Conservation (phyloP, 2,329 filamentous ascomycete species). For the Curvularia hawaiiensis region DNA sequence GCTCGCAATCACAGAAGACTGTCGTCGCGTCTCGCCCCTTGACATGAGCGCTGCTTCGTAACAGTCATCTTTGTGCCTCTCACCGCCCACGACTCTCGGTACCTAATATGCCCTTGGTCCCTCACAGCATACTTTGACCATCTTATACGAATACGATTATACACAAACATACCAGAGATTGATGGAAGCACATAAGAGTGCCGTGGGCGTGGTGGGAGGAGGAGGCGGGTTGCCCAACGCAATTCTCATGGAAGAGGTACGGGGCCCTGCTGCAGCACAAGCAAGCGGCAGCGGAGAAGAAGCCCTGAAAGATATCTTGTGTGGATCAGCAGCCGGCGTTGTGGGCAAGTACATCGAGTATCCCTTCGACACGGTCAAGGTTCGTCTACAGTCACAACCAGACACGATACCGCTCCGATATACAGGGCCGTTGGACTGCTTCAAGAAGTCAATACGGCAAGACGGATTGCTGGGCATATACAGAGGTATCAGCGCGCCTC, state of each 20-base stretch:
- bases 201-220: constrained; percentile 41
- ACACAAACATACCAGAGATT: constrained; percentile 10
- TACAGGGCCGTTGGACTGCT: constrained; percentile 88
- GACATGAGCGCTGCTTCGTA: constrained; percentile 29
- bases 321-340: constrained; percentile 88
- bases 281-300: constrained; percentile 59
- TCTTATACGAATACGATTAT: constrained; percentile 12
- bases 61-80: constrained; percentile 32
- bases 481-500: constrained; percentile 87
- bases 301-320: constrained; percentile 83
- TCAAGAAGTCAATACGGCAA: constrained; percentile 78
- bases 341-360: constrained; percentile 97
- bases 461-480: constrained; percentile 87
- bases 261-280: constrained; percentile 18
- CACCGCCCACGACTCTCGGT: constrained; percentile 37
- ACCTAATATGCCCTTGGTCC: constrained; percentile 28
- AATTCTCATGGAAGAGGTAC: constrained; percentile 27
- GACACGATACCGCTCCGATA: constrained; percentile 82
- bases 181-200: constrained; percentile 41
- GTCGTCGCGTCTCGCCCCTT: constrained; percentile 6
- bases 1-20: constrained; percentile 17
- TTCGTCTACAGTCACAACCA: constrained; percentile 94
- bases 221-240: constrained; percentile 28
- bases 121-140: constrained; percentile 19
- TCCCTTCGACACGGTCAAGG: constrained; percentile 98